These are phyloP conservation scores for Physcomitrellopsis africana DNA, from an alignment of 225 moss, liverwort and hornwort genomes.

Conservation along the genomic window DNA sequence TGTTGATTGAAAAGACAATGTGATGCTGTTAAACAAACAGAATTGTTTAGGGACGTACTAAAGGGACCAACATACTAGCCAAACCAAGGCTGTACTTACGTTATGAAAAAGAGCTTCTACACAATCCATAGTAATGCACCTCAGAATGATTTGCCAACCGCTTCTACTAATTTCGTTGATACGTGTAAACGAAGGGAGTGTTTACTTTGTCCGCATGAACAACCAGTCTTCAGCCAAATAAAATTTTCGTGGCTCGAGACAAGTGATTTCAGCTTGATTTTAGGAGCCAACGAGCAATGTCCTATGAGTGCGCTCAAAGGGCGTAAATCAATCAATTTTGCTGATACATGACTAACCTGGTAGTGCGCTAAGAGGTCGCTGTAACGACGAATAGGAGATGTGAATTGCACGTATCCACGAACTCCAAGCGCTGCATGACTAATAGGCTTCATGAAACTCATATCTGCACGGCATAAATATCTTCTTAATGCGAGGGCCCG, in stretches of 20 bases:
- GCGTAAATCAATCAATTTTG: constrained; percentile 11
- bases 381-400: constrained; percentile 96
- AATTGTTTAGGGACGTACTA: not conserved
- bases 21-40: constrained; percentile 5
- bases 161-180: not conserved
- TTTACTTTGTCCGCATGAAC: not conserved
- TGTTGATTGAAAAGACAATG: constrained; percentile 31
- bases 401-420: constrained; percentile 92
- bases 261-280: constrained; percentile 3
- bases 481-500: constrained; percentile 76
- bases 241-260: not conserved
- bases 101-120: not conserved
- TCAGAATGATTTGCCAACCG: not conserved
- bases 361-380: constrained; percentile 90
- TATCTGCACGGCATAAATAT: constrained; percentile 81
- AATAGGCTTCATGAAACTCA: constrained; percentile 83
- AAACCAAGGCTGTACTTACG: not conserved
- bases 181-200: too few species aligned
- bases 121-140: not conserved
- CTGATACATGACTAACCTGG: constrained; percentile 60
- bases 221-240: constrained; percentile 16
- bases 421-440: constrained; percentile 85
- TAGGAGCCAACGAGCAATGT: constrained; percentile 11
- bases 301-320: constrained; percentile 13
- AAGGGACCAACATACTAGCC: not conserved